Evolutionary conservation across 371 early-diverging fungal species (phyloP).

Genomic region (Paraphysoderma sedebokerense): DNA sequence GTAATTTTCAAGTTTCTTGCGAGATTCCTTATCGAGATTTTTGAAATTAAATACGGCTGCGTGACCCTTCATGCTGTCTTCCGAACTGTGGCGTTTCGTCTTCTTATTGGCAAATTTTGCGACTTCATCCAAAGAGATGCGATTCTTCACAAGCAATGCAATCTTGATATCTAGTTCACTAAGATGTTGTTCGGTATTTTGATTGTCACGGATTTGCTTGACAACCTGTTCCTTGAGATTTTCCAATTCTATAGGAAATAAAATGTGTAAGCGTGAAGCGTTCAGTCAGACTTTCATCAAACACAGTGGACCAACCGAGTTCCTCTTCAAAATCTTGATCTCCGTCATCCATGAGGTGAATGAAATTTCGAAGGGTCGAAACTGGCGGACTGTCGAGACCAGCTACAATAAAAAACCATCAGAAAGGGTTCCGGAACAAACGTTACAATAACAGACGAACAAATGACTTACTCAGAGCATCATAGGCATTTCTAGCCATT

Average conservation of each 20-base stretch:
- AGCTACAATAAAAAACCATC: constrained; percentile 22
- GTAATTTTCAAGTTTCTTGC: constrained; percentile 54
- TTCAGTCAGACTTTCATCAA: not conserved
- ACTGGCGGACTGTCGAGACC: constrained; percentile 57
- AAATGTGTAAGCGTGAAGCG: not conserved
- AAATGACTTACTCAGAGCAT: not conserved
- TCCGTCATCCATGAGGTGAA: constrained; percentile 75
- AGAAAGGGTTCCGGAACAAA: no score
- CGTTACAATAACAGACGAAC: no score
- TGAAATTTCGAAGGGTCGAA: constrained; percentile 64
- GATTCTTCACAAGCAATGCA: constrained; percentile 89
- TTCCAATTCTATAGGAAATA: constrained; percentile 48
- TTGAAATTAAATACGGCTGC: constrained; percentile 21
- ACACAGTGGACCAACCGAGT: constrained; percentile 17
- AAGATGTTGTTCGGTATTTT: constrained; percentile 56
- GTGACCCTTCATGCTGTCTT: not conserved
- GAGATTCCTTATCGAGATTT: constrained; percentile 67
- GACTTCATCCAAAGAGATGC: constrained; percentile 84
- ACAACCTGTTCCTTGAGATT: constrained; percentile 66
- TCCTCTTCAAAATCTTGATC: constrained; percentile 88
- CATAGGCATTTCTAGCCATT: not conserved
- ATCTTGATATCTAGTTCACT: constrained; percentile 90
- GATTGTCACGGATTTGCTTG: constrained; percentile 77
- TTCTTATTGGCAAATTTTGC: constrained; percentile 37
- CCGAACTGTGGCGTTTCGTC: constrained; percentile 5